Evolutionary conservation across 2,329 filamentous ascomycete genomes (phyloP), one percentile per base, ranked within the genome.

Genomic region (Stemphylium vesicarium): DNA sequence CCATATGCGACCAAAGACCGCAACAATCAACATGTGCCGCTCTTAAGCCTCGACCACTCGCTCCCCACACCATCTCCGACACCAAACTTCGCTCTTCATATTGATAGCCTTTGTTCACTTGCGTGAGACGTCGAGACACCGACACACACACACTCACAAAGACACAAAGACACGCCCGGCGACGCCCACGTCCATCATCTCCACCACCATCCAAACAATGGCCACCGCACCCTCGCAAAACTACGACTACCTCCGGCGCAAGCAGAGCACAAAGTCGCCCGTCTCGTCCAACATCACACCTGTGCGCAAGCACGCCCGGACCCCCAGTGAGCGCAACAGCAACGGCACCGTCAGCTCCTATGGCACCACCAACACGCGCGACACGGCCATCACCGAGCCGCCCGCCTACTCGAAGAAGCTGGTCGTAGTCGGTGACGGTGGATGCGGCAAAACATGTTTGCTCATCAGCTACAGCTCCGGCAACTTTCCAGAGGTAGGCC

Each of bases 381-480:
- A 93, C 76, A 97, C 94, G 48, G 88, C 91, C 76, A 85, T 94
- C 78, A 97, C 94, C 44, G 92, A 96, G 74, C 91, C 90, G 20
- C 93, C 94, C 4, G 86, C 91, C 53, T 97, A 95, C 80, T 98
- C 94, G 65, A 99, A 99, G 84, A 99, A 99, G 84, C 95, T 99
- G 74, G 95, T 99, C 39, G 95, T 99, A 46, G 95, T 99, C 40
- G 95, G 95, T 60, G 95, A 99, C 77, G 95, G 95, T 69, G 95
- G 95, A 60, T 99, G 95, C 78, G 95, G 95, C 70, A 99, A 99
- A 87, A 99, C 95, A 8, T 99, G 95, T 81, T 82, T 99, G 66
- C 82, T 99, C 78, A 99, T 99, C 79, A 97, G 93, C 80, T 99
- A 98, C 82, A 96, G 92, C 72, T 93, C 98, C 80, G 95, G 95